Evolutionary conservation across 176 grass and related monocot genomes (phyloP).

Genomic region (Neostapfia colusana): DNA sequence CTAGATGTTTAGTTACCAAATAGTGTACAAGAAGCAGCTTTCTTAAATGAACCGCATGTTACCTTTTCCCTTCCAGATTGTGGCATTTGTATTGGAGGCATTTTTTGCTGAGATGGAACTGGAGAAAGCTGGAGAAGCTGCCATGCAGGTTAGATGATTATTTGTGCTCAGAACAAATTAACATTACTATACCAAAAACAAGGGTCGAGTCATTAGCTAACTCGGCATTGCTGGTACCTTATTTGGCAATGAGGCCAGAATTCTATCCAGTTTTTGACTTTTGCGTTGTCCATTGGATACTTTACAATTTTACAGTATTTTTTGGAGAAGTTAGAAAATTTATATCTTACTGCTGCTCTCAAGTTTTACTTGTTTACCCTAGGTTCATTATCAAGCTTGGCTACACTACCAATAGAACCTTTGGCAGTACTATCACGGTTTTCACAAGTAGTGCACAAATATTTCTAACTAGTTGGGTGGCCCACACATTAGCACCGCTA

Average conservation of each 20-base stretch:
- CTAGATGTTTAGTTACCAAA: conserved; percentile 37
- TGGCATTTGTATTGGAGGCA: conserved; percentile 96
- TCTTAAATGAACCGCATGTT: background rate
- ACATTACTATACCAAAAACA: conserved; percentile 4
- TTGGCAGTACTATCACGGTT: background rate
- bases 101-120: conserved; percentile 99
- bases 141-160: conserved; percentile 46
- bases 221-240: background rate
- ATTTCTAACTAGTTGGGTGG: background rate
- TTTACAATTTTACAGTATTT: background rate
- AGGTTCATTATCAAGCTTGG: background rate
- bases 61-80: conserved; percentile 58
- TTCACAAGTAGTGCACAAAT: background rate
- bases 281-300: background rate
- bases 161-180: conserved; percentile 10
- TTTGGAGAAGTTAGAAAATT: conserved; percentile 20
- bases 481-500: no score
- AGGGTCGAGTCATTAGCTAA: background rate
- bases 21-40: background rate
- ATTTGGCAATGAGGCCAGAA: conserved; percentile 7
- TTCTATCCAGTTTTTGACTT: background rate
- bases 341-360: background rate
- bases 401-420: conserved; percentile 11
- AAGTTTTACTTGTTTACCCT: background rate
- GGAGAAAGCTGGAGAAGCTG: conserved; percentile 56